Percentiles rank a stretch among this genome's conserved stretches.
Conservation (phyloP, 208 protist genomes). For the Herpetomonas tarakana region DNA sequence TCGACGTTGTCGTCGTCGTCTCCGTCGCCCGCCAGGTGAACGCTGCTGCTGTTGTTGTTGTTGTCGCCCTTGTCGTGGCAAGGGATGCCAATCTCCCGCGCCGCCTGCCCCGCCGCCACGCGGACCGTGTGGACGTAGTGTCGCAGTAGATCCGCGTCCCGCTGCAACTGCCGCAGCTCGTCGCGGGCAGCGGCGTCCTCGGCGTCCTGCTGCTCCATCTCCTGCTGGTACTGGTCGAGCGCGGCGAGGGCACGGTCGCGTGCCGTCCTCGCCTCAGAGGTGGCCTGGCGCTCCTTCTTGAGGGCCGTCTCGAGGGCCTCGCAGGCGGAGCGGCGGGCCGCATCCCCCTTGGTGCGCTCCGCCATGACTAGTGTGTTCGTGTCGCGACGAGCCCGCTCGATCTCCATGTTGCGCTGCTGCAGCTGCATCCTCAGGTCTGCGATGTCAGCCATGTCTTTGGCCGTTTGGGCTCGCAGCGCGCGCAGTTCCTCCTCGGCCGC, state of each 20-base stretch:
- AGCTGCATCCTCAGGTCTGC: conserved; percentile 29
- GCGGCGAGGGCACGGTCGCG: conserved; percentile 41
- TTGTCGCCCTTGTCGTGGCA: conserved; percentile 3
- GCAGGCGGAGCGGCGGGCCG: conserved; percentile 13
- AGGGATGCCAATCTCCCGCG: conserved; percentile 25
- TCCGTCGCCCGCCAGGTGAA: conserved; percentile 1
- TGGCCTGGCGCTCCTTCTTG: conserved; percentile 27
- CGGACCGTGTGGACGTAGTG: conserved; percentile 30
- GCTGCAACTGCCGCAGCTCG: conserved; percentile 19
- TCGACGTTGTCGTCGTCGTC: conserved; percentile 5
- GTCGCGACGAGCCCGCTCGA: conserved; percentile 33
- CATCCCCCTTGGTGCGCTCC: conserved; percentile 6
- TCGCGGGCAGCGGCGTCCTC: conserved; percentile 19
- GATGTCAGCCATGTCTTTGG: conserved; percentile 29
- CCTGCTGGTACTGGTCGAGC: conserved; percentile 29
- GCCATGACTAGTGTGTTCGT: conserved; percentile 2
- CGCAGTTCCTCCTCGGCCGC: conserved; percentile 39
- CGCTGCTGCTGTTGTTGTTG: neutral
- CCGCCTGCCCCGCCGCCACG: conserved; percentile 27
- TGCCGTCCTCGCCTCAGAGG: conserved; percentile 37
- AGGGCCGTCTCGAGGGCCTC: conserved; percentile 29
- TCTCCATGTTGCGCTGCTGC: conserved; percentile 34
- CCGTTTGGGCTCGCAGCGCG: conserved; percentile 27
- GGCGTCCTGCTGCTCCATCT: conserved; percentile 25
- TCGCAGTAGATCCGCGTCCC: conserved; percentile 21